Base-by-base conservation (phyloP, 768 basidiomycete genomes). In the Pleurotus ostreatus region DNA sequence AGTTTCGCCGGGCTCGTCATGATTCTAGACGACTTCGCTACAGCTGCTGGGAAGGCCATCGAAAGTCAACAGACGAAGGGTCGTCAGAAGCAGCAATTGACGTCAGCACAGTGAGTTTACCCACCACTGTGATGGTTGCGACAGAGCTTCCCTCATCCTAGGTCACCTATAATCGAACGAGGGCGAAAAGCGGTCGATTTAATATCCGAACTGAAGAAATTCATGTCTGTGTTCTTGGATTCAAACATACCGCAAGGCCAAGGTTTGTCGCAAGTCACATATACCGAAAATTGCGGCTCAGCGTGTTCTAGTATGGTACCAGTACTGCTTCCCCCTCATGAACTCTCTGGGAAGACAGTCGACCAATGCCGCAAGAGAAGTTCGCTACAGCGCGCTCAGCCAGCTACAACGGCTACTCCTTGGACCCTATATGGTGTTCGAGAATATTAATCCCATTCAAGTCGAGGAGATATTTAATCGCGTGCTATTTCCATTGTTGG, bases 401-500 rank as follows among this genome's bases (percentile, higher is more conserved):
- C 85, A 91, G 63, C 77, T 97, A 5, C 93, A 97, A 63, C 87
- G 95, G 8, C 79, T 92, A 46, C 75, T 98, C 22, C 79, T 96
- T 25, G 89, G 92, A 2, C 87, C 89, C 8, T 83, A 89, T 49
- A 70, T 92, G 49, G 66, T 80, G 7, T 74, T 85, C 20, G 80
- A 84, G 55, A 78, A 81, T 26, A 74, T 79, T 22, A 80, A 86
- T 55, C 79, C 83, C 22, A 67, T 59, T 1, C 82, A 90, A 63
- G 81, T 94, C 34, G 85, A 89, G 59, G 87, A 92, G 57, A 80
- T 95, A 18, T 97, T 98, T 75, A 89, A 92, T 67, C 80, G 84
- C 37, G 86, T 96, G 55, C 73, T 98, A 39, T 97, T 97, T 72
- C 95, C 94, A 3, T 80, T 98, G 40, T 70, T 98, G 26, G 94